Conservation (phyloP, 2,329 filamentous ascomycete species). For the Aureobasidium sp. region DNA sequence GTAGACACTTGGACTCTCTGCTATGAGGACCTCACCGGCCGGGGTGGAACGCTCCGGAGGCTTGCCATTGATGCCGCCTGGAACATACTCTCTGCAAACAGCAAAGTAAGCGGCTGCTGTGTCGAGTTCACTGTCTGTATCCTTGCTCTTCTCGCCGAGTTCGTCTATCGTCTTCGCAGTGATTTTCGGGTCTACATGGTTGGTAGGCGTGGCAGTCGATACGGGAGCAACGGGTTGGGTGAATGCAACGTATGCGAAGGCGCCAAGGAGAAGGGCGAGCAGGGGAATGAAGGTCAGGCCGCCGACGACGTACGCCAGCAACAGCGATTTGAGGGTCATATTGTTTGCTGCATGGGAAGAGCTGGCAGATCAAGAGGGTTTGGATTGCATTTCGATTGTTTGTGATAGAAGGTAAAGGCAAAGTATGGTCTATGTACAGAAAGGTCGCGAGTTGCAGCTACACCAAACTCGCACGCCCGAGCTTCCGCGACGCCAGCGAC, state of each 20-base stretch:
- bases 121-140: slow-evolving; percentile 55
- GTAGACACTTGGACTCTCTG: slow-evolving; percentile 84
- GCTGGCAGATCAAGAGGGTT: background rate
- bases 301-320: slow-evolving; percentile 73
- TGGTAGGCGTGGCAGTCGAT: background rate
- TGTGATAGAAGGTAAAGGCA: background rate
- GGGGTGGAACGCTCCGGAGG: slow-evolving; percentile 80
- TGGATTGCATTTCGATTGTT: background rate
- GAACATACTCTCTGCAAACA: slow-evolving; percentile 87
- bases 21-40: slow-evolving; percentile 57
- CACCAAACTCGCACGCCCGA: background rate
- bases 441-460: background rate
- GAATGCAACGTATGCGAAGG: slow-evolving; percentile 61
- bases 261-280: slow-evolving; percentile 49
- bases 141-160: slow-evolving; percentile 46
- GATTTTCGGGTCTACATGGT: background rate
- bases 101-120: slow-evolving; percentile 88
- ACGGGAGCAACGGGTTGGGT: slow-evolving; percentile 31
- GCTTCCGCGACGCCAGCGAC: slow-evolving; percentile 4
- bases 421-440: background rate
- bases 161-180: slow-evolving; percentile 22
- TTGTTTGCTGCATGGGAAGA: background rate
- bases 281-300: slow-evolving; percentile 83
- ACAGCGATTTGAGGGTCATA: slow-evolving; percentile 43
- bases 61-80: slow-evolving; percentile 85